These are phyloP conservation scores for Exophiala xenobiotica DNA, from an alignment of 2,329 filamentous ascomycete species.

Conservation along the genomic window DNA sequence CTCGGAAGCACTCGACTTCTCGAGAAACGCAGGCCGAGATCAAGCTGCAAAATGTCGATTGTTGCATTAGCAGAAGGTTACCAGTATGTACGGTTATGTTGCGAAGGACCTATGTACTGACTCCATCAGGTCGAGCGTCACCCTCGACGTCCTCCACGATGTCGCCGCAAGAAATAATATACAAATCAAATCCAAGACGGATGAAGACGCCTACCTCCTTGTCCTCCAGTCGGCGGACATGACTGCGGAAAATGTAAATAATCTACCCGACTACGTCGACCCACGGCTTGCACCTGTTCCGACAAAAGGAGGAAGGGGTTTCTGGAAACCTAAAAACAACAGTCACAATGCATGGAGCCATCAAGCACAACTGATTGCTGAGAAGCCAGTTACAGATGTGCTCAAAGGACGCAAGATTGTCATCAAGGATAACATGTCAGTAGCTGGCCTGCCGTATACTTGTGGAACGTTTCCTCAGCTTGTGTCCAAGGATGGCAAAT, in stretches of 20 bases:
- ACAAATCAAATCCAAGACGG: slow-evolving; percentile 18
- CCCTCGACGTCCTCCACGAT: slow-evolving; percentile 26
- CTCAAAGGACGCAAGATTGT: slow-evolving; percentile 36
- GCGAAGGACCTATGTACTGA: neutral
- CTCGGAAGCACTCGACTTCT: neutral
- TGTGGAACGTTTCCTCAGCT: slow-evolving; percentile 38
- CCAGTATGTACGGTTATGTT: slow-evolving; percentile 10
- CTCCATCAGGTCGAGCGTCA: slow-evolving; percentile 25
- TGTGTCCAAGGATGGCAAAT: slow-evolving; percentile 31
- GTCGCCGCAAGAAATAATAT: slow-evolving; percentile 26
- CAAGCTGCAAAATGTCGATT: slow-evolving; percentile 26
- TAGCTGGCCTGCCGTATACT: slow-evolving; percentile 39
- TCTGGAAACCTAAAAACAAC: slow-evolving; percentile 36
- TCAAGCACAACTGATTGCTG: slow-evolving; percentile 34
- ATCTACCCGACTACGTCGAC: slow-evolving; percentile 40
- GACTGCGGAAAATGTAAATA: slow-evolving; percentile 32
- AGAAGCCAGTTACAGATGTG: slow-evolving; percentile 27
- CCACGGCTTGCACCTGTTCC: slow-evolving; percentile 35
- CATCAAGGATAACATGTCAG: slow-evolving; percentile 40
- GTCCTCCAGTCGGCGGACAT: slow-evolving; percentile 33
- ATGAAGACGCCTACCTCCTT: slow-evolving; percentile 32
- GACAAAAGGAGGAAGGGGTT: slow-evolving; percentile 24
- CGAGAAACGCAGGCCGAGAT: neutral
- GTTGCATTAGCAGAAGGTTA: slow-evolving; percentile 26
- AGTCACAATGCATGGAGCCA: slow-evolving; percentile 48